phyloP scores from a whole-genome alignment of 805 yeast genomes.

The Zygosaccharomyces gambellarensis region DNA sequence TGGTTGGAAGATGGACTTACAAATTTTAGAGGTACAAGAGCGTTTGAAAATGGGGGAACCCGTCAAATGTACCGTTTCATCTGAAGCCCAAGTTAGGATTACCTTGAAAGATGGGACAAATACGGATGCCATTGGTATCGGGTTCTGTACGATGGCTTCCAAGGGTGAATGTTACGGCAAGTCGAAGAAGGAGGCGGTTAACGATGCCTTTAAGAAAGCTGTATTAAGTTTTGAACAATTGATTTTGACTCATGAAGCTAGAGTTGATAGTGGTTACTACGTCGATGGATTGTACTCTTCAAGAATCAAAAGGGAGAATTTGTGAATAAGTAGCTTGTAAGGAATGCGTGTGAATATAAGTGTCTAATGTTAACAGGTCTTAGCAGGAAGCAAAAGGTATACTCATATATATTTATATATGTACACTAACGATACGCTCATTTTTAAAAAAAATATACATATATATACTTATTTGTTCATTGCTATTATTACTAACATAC shows the following conservation, averaged over 20 bases:
- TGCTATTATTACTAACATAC: background rate
- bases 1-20: constrained; percentile 51
- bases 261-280: constrained; percentile 34
- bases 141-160: constrained; percentile 54
- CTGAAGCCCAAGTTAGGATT: constrained; percentile 52
- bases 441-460: background rate
- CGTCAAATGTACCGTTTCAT: constrained; percentile 24
- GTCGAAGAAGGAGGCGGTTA: constrained; percentile 80
- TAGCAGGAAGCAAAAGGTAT: too few relatives aligned
- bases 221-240: constrained; percentile 76
- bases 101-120: constrained; percentile 76
- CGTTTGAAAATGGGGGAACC: constrained; percentile 10
- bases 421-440: background rate
- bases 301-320: constrained; percentile 8
- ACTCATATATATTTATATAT: background rate
- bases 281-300: constrained; percentile 32
- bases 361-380: too few relatives aligned
- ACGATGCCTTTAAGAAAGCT: constrained; percentile 76
- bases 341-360: background rate
- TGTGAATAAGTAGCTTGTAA: background rate
- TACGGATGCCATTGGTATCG: constrained; percentile 75
- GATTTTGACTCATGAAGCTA: constrained; percentile 34
- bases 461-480: background rate
- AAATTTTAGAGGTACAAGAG: constrained; percentile 25
- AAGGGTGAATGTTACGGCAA: constrained; percentile 73